Percentiles rank a stretch among this genome's conserved stretches.
Conservation (phyloP, 306 rosid genomes). For the Sophora flavescens region DNA sequence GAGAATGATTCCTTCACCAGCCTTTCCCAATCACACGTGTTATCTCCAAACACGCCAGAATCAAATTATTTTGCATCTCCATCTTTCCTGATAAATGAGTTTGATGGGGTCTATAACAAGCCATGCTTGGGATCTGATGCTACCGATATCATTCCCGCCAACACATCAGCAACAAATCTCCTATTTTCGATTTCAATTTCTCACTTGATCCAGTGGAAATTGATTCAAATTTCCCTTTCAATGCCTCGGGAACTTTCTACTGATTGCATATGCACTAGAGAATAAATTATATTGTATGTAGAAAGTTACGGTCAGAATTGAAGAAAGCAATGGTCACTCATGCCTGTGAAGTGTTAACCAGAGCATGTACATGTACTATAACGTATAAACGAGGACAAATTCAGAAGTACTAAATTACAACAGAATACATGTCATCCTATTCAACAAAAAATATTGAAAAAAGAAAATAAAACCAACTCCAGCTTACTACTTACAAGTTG, state of each 20-base stretch:
- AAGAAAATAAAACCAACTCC: not conserved
- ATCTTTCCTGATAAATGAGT: slow-evolving; percentile 50
- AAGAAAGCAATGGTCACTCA: slow-evolving; percentile 3
- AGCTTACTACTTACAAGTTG: slow-evolving; percentile 40
- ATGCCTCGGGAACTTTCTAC: slow-evolving; percentile 54
- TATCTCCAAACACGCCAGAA: slow-evolving; percentile 56
- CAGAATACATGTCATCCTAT: slow-evolving; percentile 24
- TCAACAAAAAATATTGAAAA: slow-evolving; percentile 22
- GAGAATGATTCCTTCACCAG: slow-evolving; percentile 53
- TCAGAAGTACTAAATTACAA: slow-evolving; percentile 30
- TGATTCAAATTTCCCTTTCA: slow-evolving; percentile 64
- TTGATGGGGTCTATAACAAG: slow-evolving; percentile 37
- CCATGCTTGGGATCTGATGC: slow-evolving; percentile 56
- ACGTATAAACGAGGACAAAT: slow-evolving; percentile 23
- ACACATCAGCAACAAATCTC: slow-evolving; percentile 65
- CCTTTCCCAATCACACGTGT: slow-evolving; percentile 51
- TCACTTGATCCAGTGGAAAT: slow-evolving; percentile 56
- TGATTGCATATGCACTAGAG: slow-evolving; percentile 22
- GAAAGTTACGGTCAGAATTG: slow-evolving; percentile 11
- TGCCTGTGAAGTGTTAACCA: not conserved
- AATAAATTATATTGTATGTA: not conserved
- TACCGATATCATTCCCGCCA: slow-evolving; percentile 62
- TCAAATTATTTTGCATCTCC: slow-evolving; percentile 46
- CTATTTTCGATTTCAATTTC: slow-evolving; percentile 72
- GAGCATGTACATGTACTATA: not conserved